A percentile compares a stretch with the other conserved stretches of the same genome.
phyloP scores from a whole-genome alignment of 345 rosid species.

The Lenwebbia sp. region DNA sequence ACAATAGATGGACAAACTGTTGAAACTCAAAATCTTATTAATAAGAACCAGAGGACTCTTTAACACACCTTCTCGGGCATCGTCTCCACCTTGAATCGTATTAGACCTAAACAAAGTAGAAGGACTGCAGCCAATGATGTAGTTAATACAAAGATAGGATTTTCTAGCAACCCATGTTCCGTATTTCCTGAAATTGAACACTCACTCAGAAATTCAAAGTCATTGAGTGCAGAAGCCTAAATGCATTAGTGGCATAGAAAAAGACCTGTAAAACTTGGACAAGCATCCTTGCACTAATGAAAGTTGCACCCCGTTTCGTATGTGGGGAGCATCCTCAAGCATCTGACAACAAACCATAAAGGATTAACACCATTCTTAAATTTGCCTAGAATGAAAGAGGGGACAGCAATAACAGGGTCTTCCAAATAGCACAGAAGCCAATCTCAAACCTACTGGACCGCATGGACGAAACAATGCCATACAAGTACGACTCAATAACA shows the following conservation, averaged over 20 bases:
- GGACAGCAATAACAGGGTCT: not conserved
- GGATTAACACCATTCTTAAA: not conserved
- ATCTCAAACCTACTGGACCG: not conserved
- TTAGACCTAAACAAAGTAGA: constrained; percentile 74
- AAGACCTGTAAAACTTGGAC: constrained; percentile 76
- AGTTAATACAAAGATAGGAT: constrained; percentile 58
- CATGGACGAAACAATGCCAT: not conserved
- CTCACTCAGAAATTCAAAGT: not conserved
- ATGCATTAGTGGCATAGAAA: constrained; percentile 2
- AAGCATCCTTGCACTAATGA: constrained; percentile 83
- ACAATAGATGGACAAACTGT: no score
- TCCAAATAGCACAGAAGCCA: not conserved
- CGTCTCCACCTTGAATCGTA: constrained; percentile 92
- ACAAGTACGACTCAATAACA: not conserved
- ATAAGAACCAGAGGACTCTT: no score
- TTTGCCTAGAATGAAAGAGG: not conserved
- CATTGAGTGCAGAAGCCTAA: not conserved
- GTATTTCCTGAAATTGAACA: constrained; percentile 52
- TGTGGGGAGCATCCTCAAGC: constrained; percentile 59
- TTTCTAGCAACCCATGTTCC: constrained; percentile 92
- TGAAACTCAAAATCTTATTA: no score
- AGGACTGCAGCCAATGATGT: constrained; percentile 58
- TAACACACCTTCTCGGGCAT: constrained; percentile 77
- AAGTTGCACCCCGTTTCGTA: constrained; percentile 49
- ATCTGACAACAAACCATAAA: constrained; percentile 25